Conservation (phyloP, 305 asterid species). For the Stenogyne calaminthoides region DNA sequence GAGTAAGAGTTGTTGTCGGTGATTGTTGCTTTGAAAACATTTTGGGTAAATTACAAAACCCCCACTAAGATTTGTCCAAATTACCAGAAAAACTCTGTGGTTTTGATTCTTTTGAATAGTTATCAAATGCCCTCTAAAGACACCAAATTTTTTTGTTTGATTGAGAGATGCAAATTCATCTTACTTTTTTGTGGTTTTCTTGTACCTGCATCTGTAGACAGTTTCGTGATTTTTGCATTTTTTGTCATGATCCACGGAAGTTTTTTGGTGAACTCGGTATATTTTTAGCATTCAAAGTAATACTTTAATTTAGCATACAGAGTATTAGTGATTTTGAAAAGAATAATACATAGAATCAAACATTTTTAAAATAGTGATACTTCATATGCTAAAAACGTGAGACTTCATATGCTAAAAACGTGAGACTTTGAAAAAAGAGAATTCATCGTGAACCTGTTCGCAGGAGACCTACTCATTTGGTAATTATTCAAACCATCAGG, state of each 20-base stretch:
- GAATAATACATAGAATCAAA: too few relatives aligned
- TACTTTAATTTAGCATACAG: too few relatives aligned
- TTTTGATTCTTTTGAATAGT: not conserved
- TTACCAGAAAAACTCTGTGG: not conserved
- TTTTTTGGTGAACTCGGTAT: too few relatives aligned
- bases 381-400: too few relatives aligned
- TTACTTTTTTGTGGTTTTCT: not conserved
- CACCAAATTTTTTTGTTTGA: not conserved
- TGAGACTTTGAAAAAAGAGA: too few relatives aligned
- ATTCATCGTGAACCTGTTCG: too few relatives aligned
- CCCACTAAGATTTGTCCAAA: not conserved
- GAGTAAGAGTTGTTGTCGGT: not conserved
- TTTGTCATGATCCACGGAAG: not conserved
- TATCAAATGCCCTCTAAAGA: not conserved
- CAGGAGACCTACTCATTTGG: not conserved
- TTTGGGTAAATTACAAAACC: not conserved
- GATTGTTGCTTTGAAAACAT: not conserved
- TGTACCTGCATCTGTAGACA: not conserved
- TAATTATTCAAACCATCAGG: not conserved
- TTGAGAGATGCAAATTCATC: not conserved
- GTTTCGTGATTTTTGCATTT: not conserved
- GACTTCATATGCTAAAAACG: too few relatives aligned
- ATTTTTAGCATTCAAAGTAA: too few relatives aligned
- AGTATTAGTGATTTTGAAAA: too few relatives aligned
- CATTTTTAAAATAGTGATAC: too few relatives aligned